Evolutionary conservation across 1,284 basidiomycete species (phyloP).

Genomic region (Phenoliferia sp.): DNA sequence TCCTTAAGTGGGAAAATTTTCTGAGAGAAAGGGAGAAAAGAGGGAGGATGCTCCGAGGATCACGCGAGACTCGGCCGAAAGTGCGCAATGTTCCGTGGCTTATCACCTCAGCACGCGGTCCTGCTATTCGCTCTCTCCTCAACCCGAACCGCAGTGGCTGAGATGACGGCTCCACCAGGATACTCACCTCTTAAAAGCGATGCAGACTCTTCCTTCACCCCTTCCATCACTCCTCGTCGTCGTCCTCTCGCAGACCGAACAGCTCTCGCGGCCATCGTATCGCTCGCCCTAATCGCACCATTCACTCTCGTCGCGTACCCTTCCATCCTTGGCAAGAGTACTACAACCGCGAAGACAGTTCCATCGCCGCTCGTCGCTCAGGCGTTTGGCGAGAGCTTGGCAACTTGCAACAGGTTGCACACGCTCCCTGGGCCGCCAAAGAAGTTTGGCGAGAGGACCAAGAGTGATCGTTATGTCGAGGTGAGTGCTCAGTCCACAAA

Average conservation of each 20-base stretch:
- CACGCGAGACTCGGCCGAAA: too few relatives aligned
- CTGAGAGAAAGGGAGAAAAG: too few relatives aligned
- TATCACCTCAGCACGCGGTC: too few relatives aligned
- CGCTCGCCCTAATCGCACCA: not conserved
- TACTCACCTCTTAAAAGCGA: too few relatives aligned
- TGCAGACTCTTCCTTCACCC: too few relatives aligned
- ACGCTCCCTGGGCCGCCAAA: conserved; percentile 6
- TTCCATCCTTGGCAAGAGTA: not conserved
- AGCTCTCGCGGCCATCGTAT: not conserved
- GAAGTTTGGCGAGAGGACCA: not conserved
- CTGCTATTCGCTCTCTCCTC: too few relatives aligned
- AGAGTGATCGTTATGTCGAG: conserved; percentile 6
- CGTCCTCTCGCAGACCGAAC: not conserved
- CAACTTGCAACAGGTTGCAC: conserved; percentile 10
- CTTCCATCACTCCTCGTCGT: not conserved
- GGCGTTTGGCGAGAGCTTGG: conserved; percentile 3
- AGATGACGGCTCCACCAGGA: too few relatives aligned
- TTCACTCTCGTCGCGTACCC: conserved; percentile 1
- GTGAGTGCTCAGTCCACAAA: too few relatives aligned
- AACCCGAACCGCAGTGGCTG: too few relatives aligned
- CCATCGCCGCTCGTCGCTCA: not conserved
- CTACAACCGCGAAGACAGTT: not conserved
- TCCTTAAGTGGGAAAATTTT: too few relatives aligned
- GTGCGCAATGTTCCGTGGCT: too few relatives aligned
- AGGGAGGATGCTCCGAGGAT: too few relatives aligned